phyloP scores from a whole-genome alignment of 129 eudicot genomes.

The Saussurea involucrata region DNA sequence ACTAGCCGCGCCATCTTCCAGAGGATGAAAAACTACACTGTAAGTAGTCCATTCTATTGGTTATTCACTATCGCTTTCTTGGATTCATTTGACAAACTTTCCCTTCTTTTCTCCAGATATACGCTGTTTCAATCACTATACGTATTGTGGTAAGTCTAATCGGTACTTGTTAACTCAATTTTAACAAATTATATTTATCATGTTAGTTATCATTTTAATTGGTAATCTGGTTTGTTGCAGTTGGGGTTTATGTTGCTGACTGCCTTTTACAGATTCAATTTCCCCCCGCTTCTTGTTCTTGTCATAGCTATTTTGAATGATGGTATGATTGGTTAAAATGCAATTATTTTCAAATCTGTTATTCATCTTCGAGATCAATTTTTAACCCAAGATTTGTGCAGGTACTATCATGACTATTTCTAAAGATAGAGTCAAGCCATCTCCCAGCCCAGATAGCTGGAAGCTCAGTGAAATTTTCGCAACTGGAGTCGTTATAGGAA shows the following conservation, averaged over 20 bases:
- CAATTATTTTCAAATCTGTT: not conserved
- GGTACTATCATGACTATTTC: slow-evolving; percentile 54
- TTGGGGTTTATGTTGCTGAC: slow-evolving; percentile 56
- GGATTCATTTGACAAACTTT: not conserved
- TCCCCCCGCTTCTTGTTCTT: slow-evolving; percentile 57
- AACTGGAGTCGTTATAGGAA: slow-evolving; percentile 50
- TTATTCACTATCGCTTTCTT: slow-evolving; percentile 5
- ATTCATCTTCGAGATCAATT: not conserved
- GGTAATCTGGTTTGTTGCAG: slow-evolving; percentile 23
- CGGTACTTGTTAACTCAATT: not conserved
- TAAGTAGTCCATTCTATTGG: not conserved
- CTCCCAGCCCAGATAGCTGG: slow-evolving; percentile 58
- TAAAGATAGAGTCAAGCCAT: slow-evolving; percentile 53
- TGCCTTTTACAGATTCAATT: slow-evolving; percentile 43
- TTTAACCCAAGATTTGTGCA: slow-evolving; percentile 4
- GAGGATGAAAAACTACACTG: slow-evolving; percentile 45
- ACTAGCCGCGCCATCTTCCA: slow-evolving; percentile 46
- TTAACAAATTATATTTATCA: not conserved
- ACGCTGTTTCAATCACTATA: slow-evolving; percentile 54
- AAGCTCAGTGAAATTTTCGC: slow-evolving; percentile 54
- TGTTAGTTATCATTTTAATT: slow-evolving; percentile 6
- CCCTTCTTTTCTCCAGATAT: slow-evolving; percentile 34
- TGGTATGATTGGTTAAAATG: slow-evolving; percentile 28
- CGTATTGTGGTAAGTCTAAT: slow-evolving; percentile 47
- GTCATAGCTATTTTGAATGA: slow-evolving; percentile 59